These are phyloP conservation scores for Immersiella caudata DNA, from an alignment of 495 filamentous ascomycete genomes.

Conservation along the genomic window DNA sequence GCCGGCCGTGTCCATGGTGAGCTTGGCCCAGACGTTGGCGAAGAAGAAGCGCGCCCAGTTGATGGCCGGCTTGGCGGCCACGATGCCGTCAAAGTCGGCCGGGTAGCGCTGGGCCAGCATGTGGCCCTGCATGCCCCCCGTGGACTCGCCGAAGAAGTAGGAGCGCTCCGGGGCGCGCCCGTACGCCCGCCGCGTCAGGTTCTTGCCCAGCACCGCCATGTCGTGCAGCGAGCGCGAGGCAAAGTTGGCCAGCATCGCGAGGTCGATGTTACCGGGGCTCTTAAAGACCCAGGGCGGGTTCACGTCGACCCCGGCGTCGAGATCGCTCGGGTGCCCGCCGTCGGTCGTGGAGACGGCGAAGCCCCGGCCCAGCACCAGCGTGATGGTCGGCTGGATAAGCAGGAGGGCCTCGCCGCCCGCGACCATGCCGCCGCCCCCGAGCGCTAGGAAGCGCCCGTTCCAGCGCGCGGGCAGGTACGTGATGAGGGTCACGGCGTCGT, in stretches of 20 bases:
- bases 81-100: constrained; percentile 8
- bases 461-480: constrained; percentile 1
- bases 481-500: constrained; percentile 4
- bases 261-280: background rate
- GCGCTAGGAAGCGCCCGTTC: constrained; percentile 5
- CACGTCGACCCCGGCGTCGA: background rate
- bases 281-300: background rate
- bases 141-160: background rate
- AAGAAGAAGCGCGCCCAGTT: constrained; percentile 9
- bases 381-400: background rate
- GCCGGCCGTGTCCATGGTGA: background rate
- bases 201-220: constrained; percentile 2
- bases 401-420: constrained; percentile 1
- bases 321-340: constrained; percentile 10
- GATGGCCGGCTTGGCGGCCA: constrained; percentile 3
- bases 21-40: background rate
- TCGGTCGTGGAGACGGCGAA: constrained; percentile 9
- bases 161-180: background rate
- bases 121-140: constrained; percentile 1
- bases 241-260: constrained; percentile 1
- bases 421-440: constrained; percentile 1
- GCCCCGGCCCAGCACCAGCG: background rate
- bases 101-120: constrained; percentile 5
- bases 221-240: constrained; percentile 6
- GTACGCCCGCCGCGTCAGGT: background rate